phyloP scores from a whole-genome alignment of 192 early-diverging fungal species.

The Borealophlyctis nickersoniae region DNA sequence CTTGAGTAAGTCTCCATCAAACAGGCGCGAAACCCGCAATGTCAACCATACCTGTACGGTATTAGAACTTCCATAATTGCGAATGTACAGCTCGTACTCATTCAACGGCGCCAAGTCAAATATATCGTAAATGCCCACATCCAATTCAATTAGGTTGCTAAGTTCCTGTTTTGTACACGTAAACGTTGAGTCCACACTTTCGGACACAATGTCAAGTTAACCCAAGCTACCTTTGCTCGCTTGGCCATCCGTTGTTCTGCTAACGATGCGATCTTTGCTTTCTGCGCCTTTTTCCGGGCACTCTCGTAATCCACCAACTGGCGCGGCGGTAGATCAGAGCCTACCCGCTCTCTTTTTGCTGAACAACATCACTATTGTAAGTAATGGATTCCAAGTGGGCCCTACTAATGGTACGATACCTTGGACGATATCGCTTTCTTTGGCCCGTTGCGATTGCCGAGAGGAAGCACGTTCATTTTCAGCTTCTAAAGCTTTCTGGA shows the following conservation, averaged over 20 bases:
- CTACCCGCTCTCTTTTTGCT: slow-evolving; percentile 9
- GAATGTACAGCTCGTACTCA: slow-evolving; percentile 55
- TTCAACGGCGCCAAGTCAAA: slow-evolving; percentile 50
- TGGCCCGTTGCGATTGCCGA: slow-evolving; percentile 7
- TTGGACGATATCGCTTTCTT: slow-evolving; percentile 13
- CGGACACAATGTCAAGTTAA: not conserved
- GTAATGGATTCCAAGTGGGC: not conserved
- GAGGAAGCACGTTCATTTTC: slow-evolving; percentile 47
- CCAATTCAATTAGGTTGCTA: slow-evolving; percentile 38
- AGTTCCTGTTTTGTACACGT: slow-evolving; percentile 32
- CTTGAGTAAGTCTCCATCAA: not conserved
- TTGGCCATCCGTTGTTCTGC: slow-evolving; percentile 16
- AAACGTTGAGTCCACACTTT: not conserved
- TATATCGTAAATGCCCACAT: slow-evolving; percentile 41
- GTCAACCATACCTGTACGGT: slow-evolving; percentile 34
- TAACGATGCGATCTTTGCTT: slow-evolving; percentile 7
- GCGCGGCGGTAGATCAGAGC: slow-evolving; percentile 25
- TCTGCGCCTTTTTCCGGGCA: slow-evolving; percentile 21
- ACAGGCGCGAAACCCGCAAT: slow-evolving; percentile 13
- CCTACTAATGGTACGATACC: not conserved
- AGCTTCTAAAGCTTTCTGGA: slow-evolving; percentile 37
- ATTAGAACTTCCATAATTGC: slow-evolving; percentile 45
- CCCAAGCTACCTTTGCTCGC: slow-evolving; percentile 26
- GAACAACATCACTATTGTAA: not conserved
- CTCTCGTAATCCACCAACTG: slow-evolving; percentile 16